phyloP scores from a whole-genome alignment of 345 rosid species.

The Erysimum cheiranthoides region DNA sequence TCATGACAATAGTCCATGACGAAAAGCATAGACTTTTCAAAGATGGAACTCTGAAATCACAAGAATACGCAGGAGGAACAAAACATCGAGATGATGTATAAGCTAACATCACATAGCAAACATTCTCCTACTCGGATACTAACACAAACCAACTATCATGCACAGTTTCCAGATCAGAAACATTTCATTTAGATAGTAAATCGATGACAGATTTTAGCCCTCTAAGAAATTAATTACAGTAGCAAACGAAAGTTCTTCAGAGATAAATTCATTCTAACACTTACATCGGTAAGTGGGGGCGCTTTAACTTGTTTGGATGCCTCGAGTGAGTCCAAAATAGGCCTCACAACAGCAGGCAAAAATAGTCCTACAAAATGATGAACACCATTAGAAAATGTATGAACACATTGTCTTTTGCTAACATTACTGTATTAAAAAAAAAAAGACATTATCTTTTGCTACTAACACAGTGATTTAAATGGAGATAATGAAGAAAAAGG shows the following conservation, averaged over 20 bases:
- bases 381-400: neutral
- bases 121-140: neutral
- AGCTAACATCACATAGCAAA: neutral
- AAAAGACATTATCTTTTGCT: neutral
- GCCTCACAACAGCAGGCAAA: constrained; percentile 96
- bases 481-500: neutral
- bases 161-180: neutral
- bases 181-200: neutral
- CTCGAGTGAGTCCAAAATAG: constrained; percentile 89
- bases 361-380: constrained; percentile 64
- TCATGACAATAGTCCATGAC: neutral
- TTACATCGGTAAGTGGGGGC: constrained; percentile 79
- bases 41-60: neutral
- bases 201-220: neutral
- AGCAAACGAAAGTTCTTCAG: neutral
- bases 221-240: neutral
- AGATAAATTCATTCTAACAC: constrained; percentile 36
- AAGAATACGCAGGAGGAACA: neutral
- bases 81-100: constrained; percentile 14
- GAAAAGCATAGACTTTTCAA: neutral
- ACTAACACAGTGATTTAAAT: neutral
- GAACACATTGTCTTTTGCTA: neutral
- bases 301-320: constrained; percentile 81
- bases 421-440: neutral
- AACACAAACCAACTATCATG: neutral